Conservation (phyloP, 1,284 basidiomycete species). For the Cryptococcus sp. region DNA sequence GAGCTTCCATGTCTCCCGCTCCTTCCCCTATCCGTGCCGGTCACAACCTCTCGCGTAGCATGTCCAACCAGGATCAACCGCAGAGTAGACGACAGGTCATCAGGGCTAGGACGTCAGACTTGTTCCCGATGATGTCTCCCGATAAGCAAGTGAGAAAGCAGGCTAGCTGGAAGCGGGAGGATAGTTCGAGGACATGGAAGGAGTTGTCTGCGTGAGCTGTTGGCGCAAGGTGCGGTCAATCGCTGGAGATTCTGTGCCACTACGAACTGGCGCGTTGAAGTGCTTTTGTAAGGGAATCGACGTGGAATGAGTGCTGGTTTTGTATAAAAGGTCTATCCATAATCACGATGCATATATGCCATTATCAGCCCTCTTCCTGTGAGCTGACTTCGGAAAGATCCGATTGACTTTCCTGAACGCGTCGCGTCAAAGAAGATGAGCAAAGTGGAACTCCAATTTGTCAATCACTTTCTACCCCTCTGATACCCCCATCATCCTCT, state of each 20-base stretch:
- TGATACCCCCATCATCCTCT: neutral
- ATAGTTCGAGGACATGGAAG: neutral
- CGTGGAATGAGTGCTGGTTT: neutral
- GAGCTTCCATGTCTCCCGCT: neutral
- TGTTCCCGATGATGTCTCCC: neutral
- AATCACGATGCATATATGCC: too few relatives aligned
- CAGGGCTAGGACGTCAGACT: neutral
- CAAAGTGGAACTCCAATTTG: neutral
- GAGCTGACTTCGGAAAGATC: neutral
- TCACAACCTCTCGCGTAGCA: slow-evolving; percentile 7
- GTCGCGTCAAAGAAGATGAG: neutral
- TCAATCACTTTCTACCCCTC: neutral
- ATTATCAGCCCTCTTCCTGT: neutral
- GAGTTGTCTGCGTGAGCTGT: neutral
- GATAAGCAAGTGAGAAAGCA: neutral
- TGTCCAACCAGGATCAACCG: neutral
- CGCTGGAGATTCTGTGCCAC: neutral
- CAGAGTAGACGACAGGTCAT: neutral
- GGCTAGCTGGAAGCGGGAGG: neutral
- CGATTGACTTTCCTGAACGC: neutral
- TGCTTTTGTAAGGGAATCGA: neutral
- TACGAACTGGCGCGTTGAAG: neutral
- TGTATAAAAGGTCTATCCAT: neutral
- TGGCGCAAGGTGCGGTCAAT: neutral
- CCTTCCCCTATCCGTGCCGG: slow-evolving; percentile 4